Base-by-base conservation (phyloP, 768 basidiomycete genomes). In the Kwoniella shandongensis region DNA sequence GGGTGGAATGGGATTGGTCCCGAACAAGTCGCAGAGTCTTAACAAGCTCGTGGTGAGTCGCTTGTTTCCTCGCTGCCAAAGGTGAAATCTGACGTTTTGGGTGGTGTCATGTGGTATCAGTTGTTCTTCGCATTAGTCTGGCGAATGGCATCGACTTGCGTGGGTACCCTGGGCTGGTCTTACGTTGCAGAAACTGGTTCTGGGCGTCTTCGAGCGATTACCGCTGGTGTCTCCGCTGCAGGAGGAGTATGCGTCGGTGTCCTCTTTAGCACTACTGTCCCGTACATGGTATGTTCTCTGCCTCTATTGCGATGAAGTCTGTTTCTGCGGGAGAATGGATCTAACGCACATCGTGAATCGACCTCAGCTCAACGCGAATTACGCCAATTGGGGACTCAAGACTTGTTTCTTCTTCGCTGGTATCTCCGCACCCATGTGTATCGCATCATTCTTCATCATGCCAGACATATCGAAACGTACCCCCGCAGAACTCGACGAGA, bases 1-100 rank as follows among this genome's bases (percentile, higher is more conserved):
- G 29, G 67, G 67, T 22, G 61, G 63, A 18, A 42, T 69, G 45
- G 64, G 64, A 2, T 38, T 62, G 1, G 54, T 62, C 20, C n/a
- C 54, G n/a, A 53, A 62, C 27, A 29, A 29, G 23, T 53, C 57
- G 5, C 22, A 22, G n/a, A 17, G 50, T 1, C 29, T 69, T 35
- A 59, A 65, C 49, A 30, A 42, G 25, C 57, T 65, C 22, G 57
- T 59, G 20, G 61, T 62, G 44, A 57, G 60, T 62, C n/a, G n/a
- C n/a, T n/a, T n/a, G n/a, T n/a, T n/a, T n/a, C n/a, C n/a, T n/a
- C n/a, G n/a, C n/a, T n/a, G n/a, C n/a, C n/a, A n/a, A n/a, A n/a
- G n/a, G n/a, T n/a, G n/a, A n/a, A n/a, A n/a, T n/a, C n/a, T n/a
- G n/a, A n/a, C n/a, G n/a, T n/a, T n/a, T n/a, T n/a, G n/a, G n/a